phyloP scores from a whole-genome alignment of 1,284 basidiomycete species.

The Cryptococcus sp. region DNA sequence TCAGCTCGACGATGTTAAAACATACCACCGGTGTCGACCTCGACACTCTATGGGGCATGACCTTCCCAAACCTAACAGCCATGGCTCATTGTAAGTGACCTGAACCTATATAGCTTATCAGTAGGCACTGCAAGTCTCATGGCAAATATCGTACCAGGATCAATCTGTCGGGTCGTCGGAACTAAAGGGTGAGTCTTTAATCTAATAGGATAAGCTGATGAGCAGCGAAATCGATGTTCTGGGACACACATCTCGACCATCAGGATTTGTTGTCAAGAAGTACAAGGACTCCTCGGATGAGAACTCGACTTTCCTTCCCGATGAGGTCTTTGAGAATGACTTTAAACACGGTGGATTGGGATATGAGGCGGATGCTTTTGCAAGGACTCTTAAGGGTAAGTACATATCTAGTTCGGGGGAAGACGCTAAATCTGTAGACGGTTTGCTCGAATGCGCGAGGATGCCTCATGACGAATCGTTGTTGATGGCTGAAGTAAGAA shows the following conservation, averaged over 20 bases:
- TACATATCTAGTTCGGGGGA: not conserved
- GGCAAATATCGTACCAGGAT: not conserved
- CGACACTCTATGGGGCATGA: conserved; percentile 36
- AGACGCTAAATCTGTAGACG: conserved; percentile 15
- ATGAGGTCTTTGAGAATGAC: conserved; percentile 23
- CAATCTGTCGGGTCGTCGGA: conserved; percentile 24
- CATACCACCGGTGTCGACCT: conserved; percentile 43
- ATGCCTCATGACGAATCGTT: conserved; percentile 41
- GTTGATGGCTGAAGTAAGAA: conserved; percentile 40
- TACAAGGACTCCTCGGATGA: conserved; percentile 9
- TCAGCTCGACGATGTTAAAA: conserved; percentile 37
- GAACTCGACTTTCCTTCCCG: conserved; percentile 11
- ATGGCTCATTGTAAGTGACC: conserved; percentile 28
- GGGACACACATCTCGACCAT: conserved; percentile 23
- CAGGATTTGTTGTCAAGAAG: conserved; percentile 14
- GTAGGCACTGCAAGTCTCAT: not conserved
- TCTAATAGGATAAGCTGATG: not conserved
- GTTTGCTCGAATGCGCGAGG: conserved; percentile 34
- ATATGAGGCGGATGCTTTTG: conserved; percentile 49
- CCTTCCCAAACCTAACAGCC: conserved; percentile 39
- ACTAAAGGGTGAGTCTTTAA: conserved; percentile 26
- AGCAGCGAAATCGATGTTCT: conserved; percentile 26
- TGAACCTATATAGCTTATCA: not conserved
- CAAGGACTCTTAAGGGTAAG: conserved; percentile 35
- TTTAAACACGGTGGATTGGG: conserved; percentile 38